Evolutionary conservation across 1,284 basidiomycete genomes (phyloP).

Genomic region (Phellinidium pouzarii): DNA sequence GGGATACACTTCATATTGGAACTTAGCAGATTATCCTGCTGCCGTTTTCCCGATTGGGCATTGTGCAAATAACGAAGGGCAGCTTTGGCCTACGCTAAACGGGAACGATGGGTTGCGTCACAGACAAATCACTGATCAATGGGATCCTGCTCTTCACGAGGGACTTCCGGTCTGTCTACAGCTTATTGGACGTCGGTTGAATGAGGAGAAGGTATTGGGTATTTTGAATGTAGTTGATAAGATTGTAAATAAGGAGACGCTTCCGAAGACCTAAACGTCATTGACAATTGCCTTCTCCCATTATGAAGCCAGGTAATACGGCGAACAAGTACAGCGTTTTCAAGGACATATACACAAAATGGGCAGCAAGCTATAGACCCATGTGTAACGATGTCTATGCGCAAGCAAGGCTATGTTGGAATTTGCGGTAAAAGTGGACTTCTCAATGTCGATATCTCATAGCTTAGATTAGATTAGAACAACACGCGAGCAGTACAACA

Average conservation of each 20-base stretch:
- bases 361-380: no score
- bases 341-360: no score
- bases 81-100: not conserved
- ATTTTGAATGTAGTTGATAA: slow-evolving; percentile 38
- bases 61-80: not conserved
- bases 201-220: slow-evolving; percentile 43
- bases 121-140: slow-evolving; percentile 26
- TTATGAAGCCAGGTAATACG: no score
- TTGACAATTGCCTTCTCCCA: no score
- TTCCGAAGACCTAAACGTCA: no score
- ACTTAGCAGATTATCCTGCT: slow-evolving; percentile 48
- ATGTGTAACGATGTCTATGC: no score
- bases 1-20: slow-evolving; percentile 51
- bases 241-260: slow-evolving; percentile 7
- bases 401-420: no score
- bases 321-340: no score
- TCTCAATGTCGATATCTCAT: no score
- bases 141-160: slow-evolving; percentile 38
- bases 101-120: not conserved
- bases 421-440: no score
- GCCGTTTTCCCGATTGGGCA: slow-evolving; percentile 47
- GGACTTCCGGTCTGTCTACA: slow-evolving; percentile 41
- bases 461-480: no score
- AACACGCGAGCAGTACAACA: no score
- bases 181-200: slow-evolving; percentile 42